Conservation (phyloP, 805 yeast species). For the Ogataea nonfermentans region DNA sequence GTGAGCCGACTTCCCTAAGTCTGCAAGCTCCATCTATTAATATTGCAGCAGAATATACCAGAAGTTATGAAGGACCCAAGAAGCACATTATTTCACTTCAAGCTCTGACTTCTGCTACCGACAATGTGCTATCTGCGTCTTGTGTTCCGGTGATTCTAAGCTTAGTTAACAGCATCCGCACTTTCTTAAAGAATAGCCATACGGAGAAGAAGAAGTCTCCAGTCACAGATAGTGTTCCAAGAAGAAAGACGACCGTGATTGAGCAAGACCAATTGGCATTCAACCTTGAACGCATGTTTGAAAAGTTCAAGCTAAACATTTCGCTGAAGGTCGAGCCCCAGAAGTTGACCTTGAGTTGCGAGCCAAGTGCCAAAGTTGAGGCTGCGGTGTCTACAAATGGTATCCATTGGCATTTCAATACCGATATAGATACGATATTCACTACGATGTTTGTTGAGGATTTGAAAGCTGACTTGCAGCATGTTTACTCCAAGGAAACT, state of each 20-base stretch:
- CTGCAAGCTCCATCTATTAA: constrained; percentile 75
- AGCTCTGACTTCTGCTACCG: constrained; percentile 63
- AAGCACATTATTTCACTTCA: constrained; percentile 51
- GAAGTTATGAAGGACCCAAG: constrained; percentile 33
- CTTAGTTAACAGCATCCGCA: constrained; percentile 48
- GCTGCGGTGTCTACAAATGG: constrained; percentile 76
- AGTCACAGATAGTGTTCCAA: neutral
- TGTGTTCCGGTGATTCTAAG: constrained; percentile 79
- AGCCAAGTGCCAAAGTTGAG: constrained; percentile 90
- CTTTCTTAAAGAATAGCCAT: constrained; percentile 39
- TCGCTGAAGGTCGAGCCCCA: constrained; percentile 71
- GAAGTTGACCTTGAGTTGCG: constrained; percentile 77
- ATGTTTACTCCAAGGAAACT: constrained; percentile 83
- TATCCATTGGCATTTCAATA: constrained; percentile 55
- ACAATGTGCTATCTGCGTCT: constrained; percentile 64
- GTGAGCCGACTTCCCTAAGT: constrained; percentile 49
- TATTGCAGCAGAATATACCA: constrained; percentile 53
- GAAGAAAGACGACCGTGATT: neutral
- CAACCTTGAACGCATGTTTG: constrained; percentile 46
- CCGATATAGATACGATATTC: constrained; percentile 42
- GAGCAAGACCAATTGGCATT: constrained; percentile 15
- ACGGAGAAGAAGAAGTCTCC: constrained; percentile 8
- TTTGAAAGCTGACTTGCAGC: constrained; percentile 74
- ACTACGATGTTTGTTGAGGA: constrained; percentile 50
- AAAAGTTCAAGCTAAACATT: constrained; percentile 58